phyloP scores from a whole-genome alignment of 164 flowering plant genomes.

The Umbellularia californica region DNA sequence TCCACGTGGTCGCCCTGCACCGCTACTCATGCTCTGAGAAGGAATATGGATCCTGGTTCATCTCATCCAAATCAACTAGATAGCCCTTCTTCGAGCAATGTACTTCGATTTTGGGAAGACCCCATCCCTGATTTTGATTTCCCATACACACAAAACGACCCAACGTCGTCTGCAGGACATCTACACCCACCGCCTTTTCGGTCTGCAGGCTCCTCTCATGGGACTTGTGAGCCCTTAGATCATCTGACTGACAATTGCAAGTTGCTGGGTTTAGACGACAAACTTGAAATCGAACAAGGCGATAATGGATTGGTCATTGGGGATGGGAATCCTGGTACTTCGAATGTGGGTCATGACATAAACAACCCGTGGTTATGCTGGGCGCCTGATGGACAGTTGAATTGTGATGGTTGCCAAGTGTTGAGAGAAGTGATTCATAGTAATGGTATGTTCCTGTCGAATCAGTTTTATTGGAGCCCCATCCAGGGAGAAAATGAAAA shows the following conservation, averaged over 20 bases:
- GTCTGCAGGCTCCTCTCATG: not conserved
- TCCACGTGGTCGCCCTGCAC: not conserved
- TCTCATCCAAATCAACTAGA: not conserved
- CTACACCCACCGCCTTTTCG: not conserved
- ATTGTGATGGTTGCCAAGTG: slow-evolving; percentile 1
- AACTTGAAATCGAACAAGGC: not conserved
- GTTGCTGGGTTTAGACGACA: not conserved
- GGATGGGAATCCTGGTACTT: not conserved
- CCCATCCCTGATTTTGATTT: not conserved
- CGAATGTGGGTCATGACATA: not conserved
- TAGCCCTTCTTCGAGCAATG: not conserved
- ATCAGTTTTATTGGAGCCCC: not conserved
- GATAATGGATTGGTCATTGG: not conserved
- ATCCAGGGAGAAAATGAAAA: not conserved
- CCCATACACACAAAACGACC: not conserved
- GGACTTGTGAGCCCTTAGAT: not conserved
- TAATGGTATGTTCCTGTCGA: not conserved
- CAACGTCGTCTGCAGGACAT: not conserved
- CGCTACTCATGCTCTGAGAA: not conserved
- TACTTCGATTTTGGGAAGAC: slow-evolving; percentile 6
- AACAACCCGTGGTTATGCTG: not conserved
- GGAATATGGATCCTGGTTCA: not conserved
- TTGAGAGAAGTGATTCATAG: slow-evolving; percentile 5
- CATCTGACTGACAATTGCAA: not conserved
- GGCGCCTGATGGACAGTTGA: not conserved